These are phyloP conservation scores for Rhododendron kiyosumense DNA, from an alignment of 148 eudicot genomes.

Conservation along the genomic window DNA sequence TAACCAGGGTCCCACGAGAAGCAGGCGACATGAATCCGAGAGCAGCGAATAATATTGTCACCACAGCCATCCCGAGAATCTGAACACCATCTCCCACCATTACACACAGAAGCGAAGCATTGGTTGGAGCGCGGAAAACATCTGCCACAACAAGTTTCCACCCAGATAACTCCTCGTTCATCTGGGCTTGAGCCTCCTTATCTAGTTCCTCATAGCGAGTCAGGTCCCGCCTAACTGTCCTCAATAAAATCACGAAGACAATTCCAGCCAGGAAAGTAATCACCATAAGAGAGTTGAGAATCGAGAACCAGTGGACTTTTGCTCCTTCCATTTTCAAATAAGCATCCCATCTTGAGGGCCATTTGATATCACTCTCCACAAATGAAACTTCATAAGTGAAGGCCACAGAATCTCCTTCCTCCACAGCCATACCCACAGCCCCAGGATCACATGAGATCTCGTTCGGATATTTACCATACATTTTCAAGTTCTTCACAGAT, in stretches of 20 bases:
- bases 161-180: constrained; percentile 83
- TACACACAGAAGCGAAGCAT: constrained; percentile 62
- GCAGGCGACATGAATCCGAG: constrained; percentile 87
- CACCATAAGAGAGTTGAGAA: constrained; percentile 79
- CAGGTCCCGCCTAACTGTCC: constrained; percentile 74
- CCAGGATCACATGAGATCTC: constrained; percentile 57
- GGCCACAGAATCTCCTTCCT: constrained; percentile 54
- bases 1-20: constrained; percentile 66
- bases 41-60: constrained; percentile 59
- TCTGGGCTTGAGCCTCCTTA: constrained; percentile 82
- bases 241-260: constrained; percentile 72
- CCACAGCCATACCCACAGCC: constrained; percentile 47
- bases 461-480: constrained; percentile 53
- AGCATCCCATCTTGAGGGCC: constrained; percentile 97
- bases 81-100: constrained; percentile 91
- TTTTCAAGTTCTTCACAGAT: constrained; percentile 47
- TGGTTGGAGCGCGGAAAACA: constrained; percentile 67
- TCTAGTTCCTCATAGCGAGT: constrained; percentile 84
- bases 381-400: constrained; percentile 64
- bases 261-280: constrained; percentile 86
- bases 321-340: constrained; percentile 92
- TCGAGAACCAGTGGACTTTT: constrained; percentile 89
- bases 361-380: constrained; percentile 70
- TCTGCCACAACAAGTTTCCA: constrained; percentile 89
- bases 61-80: constrained; percentile 81